A percentile compares a stretch with the other conserved stretches of the same genome.
phyloP scores from a whole-genome alignment of 331 rosid genomes.

The Cydonia oblonga region DNA sequence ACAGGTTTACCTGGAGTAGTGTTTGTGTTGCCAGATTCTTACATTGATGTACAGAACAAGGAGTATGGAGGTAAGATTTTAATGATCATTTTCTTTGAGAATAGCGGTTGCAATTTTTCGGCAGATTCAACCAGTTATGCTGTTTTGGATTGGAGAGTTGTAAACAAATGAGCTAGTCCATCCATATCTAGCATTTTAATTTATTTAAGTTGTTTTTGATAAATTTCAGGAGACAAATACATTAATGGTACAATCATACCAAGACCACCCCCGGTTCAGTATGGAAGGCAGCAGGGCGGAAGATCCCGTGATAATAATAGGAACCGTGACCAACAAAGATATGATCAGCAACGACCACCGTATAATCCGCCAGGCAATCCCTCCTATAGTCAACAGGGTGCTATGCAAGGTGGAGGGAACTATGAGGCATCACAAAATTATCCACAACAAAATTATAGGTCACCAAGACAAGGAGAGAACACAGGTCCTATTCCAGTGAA shows the following conservation, averaged over 20 bases:
- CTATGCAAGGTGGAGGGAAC: slow-evolving; percentile 49
- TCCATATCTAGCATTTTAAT: background rate
- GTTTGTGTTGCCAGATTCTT: slow-evolving; percentile 82
- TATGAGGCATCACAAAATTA: slow-evolving; percentile 35
- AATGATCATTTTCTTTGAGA: background rate
- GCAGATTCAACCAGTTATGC: background rate
- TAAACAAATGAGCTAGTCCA: background rate
- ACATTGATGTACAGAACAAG: slow-evolving; percentile 66
- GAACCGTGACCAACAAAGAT: slow-evolving; percentile 29
- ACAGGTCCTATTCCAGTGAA: slow-evolving; percentile 28
- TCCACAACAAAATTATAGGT: background rate
- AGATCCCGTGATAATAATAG: slow-evolving; percentile 37
- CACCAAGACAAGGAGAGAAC: slow-evolving; percentile 40
- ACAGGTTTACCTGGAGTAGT: slow-evolving; percentile 64
- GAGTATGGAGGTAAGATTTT: slow-evolving; percentile 67
- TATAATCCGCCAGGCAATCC: slow-evolving; percentile 37
- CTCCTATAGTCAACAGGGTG: slow-evolving; percentile 26
- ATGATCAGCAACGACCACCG: slow-evolving; percentile 26
- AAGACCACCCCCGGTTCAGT: slow-evolving; percentile 78
- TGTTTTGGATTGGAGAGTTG: background rate
- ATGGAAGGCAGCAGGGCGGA: slow-evolving; percentile 40
- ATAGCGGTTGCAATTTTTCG: background rate
- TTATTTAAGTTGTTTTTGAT: background rate
- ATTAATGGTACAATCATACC: slow-evolving; percentile 68
- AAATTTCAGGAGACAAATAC: slow-evolving; percentile 68